phyloP scores from a whole-genome alignment of 805 yeast genomes.

The Osmozyma mogii region DNA sequence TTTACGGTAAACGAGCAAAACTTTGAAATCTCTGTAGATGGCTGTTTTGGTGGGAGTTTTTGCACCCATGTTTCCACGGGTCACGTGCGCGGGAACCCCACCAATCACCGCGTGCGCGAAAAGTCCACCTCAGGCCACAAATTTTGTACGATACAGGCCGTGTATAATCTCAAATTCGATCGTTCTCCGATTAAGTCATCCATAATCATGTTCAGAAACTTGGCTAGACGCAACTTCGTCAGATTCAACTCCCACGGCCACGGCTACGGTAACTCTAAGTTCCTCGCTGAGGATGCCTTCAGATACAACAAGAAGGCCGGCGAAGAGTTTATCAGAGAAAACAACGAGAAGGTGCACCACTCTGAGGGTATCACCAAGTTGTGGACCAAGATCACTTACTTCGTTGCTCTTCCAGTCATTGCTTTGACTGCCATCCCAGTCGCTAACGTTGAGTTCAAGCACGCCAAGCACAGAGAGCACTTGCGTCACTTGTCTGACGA shows the following conservation, averaged over 20 bases:
- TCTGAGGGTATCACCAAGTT: constrained; percentile 65
- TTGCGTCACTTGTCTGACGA: constrained; percentile 68
- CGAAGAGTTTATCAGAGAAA: constrained; percentile 53
- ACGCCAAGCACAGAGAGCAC: constrained; percentile 84
- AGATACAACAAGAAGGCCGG: constrained; percentile 55
- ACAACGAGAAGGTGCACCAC: constrained; percentile 68
- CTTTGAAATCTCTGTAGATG: no score
- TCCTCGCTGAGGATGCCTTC: constrained; percentile 33
- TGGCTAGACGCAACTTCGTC: constrained; percentile 28
- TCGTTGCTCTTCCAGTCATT: constrained; percentile 79
- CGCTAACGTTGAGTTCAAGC: constrained; percentile 74
- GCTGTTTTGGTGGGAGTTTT: no score
- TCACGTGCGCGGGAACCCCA: neutral
- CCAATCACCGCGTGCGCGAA: constrained; percentile 8
- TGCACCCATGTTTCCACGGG: neutral
- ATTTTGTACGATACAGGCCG: neutral
- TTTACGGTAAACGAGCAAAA: no score
- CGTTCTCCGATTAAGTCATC: neutral
- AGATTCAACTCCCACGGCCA: constrained; percentile 36
- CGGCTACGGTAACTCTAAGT: constrained; percentile 34
- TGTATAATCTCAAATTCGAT: neutral
- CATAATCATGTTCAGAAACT: constrained; percentile 27
- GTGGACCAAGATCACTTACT: constrained; percentile 81
- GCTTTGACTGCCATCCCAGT: constrained; percentile 72
- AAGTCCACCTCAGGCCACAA: constrained; percentile 1